Base-by-base conservation (phyloP, 768 basidiomycete species). In the Rhodotorula diobovata region DNA sequence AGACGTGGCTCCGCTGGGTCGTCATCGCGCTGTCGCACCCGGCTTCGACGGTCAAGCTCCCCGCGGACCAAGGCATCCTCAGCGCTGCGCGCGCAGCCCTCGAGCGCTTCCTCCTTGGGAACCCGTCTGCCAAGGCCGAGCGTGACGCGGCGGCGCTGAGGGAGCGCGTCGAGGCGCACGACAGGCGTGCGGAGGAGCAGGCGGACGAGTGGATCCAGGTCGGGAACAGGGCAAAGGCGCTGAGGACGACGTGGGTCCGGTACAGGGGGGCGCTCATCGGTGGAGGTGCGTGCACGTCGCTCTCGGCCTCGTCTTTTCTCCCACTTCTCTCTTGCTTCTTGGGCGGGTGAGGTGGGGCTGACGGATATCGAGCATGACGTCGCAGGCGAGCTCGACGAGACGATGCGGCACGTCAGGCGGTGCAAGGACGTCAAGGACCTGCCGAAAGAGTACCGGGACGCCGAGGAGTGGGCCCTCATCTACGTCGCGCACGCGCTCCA, bases 401-500 rank as follows among this genome's bases (percentile, higher is more conserved):
- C 71, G 20, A 37, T 72, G 51, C 32, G 14, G 18, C 67, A 61
- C 39, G 61, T 60, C 30, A 48, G 30, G 51, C 69, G 56, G 61
- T 32, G 34, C 20, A 12, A 30, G 16, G 10, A 23, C 25, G 9
- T 64, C 59, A 48, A 60, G n/a, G 34, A 45, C 10, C 71, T 76
- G 8, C 74, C 74, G 11, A 30, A 64, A 8, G 39, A 48, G 23
- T 63, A 76, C 55, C 53, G 56, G 12, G 69, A 72, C 6, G 71
- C 74, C 4, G 65, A 72, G 50, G 68, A 72, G 43, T 76, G 71
- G 71, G 74, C 68, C 25, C 30, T 58, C 5, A 67, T 76, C 43
- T 76, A 66, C 65, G 68, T 76, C 39, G 68, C 71, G 2, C 67
- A 73, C 34, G 66, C 67, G 4, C 41, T 76, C 9, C 74, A 76